phyloP scores from a whole-genome alignment of 306 rosid species.

The Rubus parviflorus region DNA sequence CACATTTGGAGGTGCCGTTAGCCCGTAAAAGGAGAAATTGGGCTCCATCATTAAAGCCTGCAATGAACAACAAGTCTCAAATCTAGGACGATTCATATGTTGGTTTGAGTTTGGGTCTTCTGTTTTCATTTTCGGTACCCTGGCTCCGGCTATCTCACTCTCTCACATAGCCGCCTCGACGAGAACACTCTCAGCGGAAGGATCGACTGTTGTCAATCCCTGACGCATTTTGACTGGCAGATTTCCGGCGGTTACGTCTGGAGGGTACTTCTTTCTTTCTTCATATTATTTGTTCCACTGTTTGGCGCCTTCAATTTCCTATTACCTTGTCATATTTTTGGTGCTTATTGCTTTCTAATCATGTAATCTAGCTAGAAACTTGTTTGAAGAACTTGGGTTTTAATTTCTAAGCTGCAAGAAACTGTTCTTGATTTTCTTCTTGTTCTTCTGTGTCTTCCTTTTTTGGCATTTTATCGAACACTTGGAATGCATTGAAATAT shows the following conservation, averaged over 20 bases:
- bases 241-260: neutral
- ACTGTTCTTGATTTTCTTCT: neutral
- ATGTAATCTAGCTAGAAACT: neutral
- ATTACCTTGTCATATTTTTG: neutral
- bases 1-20: neutral
- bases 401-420: neutral
- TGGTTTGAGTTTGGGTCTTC: neutral
- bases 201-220: neutral
- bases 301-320: neutral
- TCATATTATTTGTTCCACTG: neutral
- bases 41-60: neutral
- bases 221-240: neutral
- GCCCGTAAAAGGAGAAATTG: neutral
- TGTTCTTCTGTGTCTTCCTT: neutral
- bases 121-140: neutral
- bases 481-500: neutral
- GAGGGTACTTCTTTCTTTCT: neutral
- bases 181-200: neutral
- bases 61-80: neutral
- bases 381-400: neutral
- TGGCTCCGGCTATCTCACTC: constrained; percentile 1
- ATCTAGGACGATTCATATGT: neutral
- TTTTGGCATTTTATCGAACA: neutral
- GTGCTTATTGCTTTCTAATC: neutral
- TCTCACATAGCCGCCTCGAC: neutral